phyloP scores from a whole-genome alignment of 257 asterid species.

The Scutellaria barbata region DNA sequence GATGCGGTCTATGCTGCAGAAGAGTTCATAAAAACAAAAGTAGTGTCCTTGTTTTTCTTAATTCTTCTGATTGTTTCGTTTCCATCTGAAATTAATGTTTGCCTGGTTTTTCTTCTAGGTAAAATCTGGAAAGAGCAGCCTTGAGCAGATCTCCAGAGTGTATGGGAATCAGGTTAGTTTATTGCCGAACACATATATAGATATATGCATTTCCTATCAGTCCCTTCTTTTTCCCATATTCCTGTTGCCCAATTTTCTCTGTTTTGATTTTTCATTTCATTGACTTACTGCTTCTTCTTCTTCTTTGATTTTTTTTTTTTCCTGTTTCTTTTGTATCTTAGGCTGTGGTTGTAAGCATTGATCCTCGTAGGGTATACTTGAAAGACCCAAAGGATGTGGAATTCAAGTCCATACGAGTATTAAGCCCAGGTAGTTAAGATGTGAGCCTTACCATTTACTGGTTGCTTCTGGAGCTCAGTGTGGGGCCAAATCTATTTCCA shows the following conservation, averaged over 20 bases:
- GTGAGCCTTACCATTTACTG: not conserved
- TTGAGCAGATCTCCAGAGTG: constrained; percentile 91
- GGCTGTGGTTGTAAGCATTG: constrained; percentile 99
- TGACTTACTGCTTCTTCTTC: not conserved
- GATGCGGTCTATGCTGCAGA: constrained; percentile 99
- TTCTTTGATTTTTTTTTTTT: not conserved
- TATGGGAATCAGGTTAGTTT: constrained; percentile 86
- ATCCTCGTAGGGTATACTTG: constrained; percentile 85
- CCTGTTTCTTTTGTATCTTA: constrained; percentile 29
- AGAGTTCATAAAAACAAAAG: constrained; percentile 81
- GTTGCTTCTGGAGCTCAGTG: not conserved
- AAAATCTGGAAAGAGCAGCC: constrained; percentile 88
- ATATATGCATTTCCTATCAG: not conserved
- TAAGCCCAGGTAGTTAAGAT: constrained; percentile 67
- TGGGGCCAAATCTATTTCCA: not conserved
- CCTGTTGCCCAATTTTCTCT: not conserved
- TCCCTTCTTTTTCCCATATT: not conserved
- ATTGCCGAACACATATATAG: not conserved
- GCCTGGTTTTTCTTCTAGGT: constrained; percentile 49
- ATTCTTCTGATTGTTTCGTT: constrained; percentile 13
- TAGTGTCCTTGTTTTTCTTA: constrained; percentile 36
- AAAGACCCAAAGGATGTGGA: constrained; percentile 72
- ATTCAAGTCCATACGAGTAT: constrained; percentile 68
- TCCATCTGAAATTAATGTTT: constrained; percentile 29
- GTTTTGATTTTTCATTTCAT: not conserved